Evolutionary conservation across 164 flowering plant species (phyloP).

Genomic region (Sedum album): DNA sequence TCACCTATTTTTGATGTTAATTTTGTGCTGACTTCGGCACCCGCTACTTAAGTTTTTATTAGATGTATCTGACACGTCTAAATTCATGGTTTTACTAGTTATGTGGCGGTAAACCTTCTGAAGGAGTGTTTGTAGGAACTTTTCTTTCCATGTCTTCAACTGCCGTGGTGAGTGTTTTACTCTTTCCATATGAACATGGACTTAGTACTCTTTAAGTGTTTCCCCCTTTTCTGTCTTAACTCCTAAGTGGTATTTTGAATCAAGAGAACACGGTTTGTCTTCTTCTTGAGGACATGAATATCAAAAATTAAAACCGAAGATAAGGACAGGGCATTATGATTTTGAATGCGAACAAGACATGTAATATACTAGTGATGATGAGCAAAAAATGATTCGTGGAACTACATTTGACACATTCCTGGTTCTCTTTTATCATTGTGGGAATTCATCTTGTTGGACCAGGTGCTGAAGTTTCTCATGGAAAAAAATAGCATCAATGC

Average conservation of each 20-base stretch:
- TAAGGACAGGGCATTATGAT: not conserved
- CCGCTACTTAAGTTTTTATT: not conserved
- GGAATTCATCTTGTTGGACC: slow-evolving; percentile 3
- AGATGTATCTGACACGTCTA: not conserved
- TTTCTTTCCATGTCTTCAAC: slow-evolving; percentile 98
- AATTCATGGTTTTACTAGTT: slow-evolving; percentile 48
- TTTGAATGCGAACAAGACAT: not conserved
- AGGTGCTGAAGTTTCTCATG: no score
- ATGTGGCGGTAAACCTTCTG: slow-evolving; percentile 90
- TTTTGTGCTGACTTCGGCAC: not conserved
- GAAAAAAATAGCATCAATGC: no score
- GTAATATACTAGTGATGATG: not conserved
- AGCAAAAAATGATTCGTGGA: no score
- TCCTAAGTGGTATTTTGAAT: not conserved
- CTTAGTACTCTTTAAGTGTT: no score
- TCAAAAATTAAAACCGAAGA: not conserved
- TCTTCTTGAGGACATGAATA: not conserved
- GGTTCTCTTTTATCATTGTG: not conserved
- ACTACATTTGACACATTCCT: not conserved
- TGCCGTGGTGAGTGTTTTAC: slow-evolving; percentile 75
- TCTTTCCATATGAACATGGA: not conserved
- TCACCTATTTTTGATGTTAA: no score
- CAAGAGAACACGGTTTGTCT: not conserved
- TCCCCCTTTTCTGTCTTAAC: no score
- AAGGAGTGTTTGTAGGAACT: slow-evolving; percentile 84